A percentile compares a stretch with the other conserved stretches of the same genome.
These are phyloP conservation scores for Phytophthora quininea DNA, from an alignment of 352 stramenopile genomes.

Conservation along the genomic window DNA sequence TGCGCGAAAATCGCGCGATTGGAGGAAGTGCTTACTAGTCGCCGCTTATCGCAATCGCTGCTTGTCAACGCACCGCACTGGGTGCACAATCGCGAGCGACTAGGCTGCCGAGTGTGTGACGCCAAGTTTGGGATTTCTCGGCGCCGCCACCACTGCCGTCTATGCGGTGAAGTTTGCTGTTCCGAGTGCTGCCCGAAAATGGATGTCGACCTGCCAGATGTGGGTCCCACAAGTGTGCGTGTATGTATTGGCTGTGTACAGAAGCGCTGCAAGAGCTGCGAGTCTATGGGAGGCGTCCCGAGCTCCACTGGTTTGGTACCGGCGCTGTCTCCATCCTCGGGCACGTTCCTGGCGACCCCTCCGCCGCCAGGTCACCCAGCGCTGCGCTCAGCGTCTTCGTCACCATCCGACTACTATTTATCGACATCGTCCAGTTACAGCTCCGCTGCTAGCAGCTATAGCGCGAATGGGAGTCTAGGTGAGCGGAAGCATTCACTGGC, in stretches of 20 bases:
- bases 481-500: constrained; percentile 61
- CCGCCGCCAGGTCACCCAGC: constrained; percentile 26
- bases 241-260: constrained; percentile 70
- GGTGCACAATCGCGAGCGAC: constrained; percentile 69
- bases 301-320: constrained; percentile 28
- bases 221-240: constrained; percentile 65
- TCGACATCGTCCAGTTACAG: constrained; percentile 45
- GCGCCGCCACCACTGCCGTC: constrained; percentile 76
- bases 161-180: constrained; percentile 82
- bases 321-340: constrained; percentile 32
- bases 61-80: constrained; percentile 68
- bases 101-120: constrained; percentile 64
- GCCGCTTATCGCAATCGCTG: constrained; percentile 71
- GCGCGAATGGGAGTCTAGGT: constrained; percentile 40
- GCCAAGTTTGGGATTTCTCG: constrained; percentile 75
- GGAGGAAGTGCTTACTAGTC: constrained; percentile 74
- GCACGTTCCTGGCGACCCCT: constrained; percentile 15
- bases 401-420: constrained; percentile 54
- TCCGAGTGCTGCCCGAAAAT: constrained; percentile 84
- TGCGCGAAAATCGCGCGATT: constrained; percentile 65
- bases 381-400: constrained; percentile 38
- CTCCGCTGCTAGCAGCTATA: constrained; percentile 35
- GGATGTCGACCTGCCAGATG: constrained; percentile 70
- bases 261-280: constrained; percentile 61
- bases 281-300: constrained; percentile 28